Percentiles rank a stretch among this genome's conserved stretches.
Conservation (phyloP, 768 basidiomycete genomes). For the Calocybe cyanea region DNA sequence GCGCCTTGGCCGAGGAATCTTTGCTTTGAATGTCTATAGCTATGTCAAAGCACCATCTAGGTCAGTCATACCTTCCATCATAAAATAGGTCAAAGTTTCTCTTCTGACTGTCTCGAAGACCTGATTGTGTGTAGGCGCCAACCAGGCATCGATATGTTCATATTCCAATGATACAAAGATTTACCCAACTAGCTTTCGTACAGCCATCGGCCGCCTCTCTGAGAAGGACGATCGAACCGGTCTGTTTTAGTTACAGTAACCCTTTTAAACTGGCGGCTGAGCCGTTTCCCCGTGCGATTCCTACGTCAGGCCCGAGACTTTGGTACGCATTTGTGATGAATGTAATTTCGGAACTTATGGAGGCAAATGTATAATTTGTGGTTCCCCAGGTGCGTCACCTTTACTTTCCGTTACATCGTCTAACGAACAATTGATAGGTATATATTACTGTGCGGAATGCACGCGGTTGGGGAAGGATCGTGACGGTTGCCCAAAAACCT, state of each 20-base stretch:
- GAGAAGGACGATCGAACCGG: conserved; percentile 99
- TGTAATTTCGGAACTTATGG: conserved; percentile 99
- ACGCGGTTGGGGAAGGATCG: conserved; percentile 95
- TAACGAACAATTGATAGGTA: conserved; percentile 49
- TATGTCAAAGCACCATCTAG: conserved; percentile 93
- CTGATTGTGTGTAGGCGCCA: conserved; percentile 98
- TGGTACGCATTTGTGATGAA: conserved; percentile 98
- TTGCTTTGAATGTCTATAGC: conserved; percentile 10
- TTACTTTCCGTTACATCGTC: background rate
- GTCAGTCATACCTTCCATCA: conserved; percentile 28
- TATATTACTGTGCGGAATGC: conserved; percentile 98
- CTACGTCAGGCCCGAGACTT: conserved; percentile 96
- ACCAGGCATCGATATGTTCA: conserved; percentile 86
- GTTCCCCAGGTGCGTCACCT: conserved; percentile 74
- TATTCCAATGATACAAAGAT: conserved; percentile 3
- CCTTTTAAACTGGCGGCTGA: no score
- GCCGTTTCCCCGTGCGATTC: no score
- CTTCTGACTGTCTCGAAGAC: no score
- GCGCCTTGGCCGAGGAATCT: no score
- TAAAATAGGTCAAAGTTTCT: no score
- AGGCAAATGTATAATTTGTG: conserved; percentile 96
- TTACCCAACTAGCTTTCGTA: background rate
- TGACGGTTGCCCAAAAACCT: conserved; percentile 96
- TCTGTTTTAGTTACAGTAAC: conserved; percentile 45
- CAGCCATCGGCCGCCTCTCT: conserved; percentile 96